Base-by-base conservation (phyloP, 1,284 basidiomycete genomes). In the Heterobasidion irregulare region DNA sequence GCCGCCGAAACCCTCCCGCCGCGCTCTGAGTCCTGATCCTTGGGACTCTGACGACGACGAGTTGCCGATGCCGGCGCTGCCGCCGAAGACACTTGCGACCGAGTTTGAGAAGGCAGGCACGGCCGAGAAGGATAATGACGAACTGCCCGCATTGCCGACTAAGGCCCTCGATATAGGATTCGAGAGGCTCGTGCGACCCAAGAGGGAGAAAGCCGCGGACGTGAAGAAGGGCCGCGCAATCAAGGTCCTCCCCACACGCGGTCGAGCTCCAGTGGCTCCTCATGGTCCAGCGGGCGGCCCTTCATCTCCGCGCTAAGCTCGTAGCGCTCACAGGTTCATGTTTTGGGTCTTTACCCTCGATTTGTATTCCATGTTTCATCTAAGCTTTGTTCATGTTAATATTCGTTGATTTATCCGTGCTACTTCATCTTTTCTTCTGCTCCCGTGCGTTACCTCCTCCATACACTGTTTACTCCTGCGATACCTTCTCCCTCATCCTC, bases 361-460 rank as follows among this genome's bases (percentile, higher is more conserved):
- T 46, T n/a, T 35, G 8, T 16, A 18, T 12, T 35, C 6, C 10
- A n/a, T 26, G 47, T 48, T 43, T 46, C 16, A 41, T 51, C 36
- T 12, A 53, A 57, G 52, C 59, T 47, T 59, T 57, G 53, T 55
- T 34, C 32, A 19, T 50, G 16, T 47, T 9, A 10, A 26, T 26
- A 26, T 44, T 7, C 13, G 10, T 45, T 45, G n/a, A 41, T 41
- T 41, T 41, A 41, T n/a, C 4, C 8, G 38, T 41, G 38, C 38
- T 41, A 34, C 49, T 34, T 36, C 32, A 16, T 15, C 35, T 18
- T 10, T 7, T 36, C 33, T 36, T 8, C 33, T 36, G 13, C 15
- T 16, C 44, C 52, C 52, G 16, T 44, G 50, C 34, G 6, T 13
- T 52, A 48, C 15, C 47, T 35, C 50, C 18, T 19, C 45, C 9